These are phyloP conservation scores for Helotiales sp. DNA, from an alignment of 2,329 filamentous ascomycete species.

Conservation along the genomic window DNA sequence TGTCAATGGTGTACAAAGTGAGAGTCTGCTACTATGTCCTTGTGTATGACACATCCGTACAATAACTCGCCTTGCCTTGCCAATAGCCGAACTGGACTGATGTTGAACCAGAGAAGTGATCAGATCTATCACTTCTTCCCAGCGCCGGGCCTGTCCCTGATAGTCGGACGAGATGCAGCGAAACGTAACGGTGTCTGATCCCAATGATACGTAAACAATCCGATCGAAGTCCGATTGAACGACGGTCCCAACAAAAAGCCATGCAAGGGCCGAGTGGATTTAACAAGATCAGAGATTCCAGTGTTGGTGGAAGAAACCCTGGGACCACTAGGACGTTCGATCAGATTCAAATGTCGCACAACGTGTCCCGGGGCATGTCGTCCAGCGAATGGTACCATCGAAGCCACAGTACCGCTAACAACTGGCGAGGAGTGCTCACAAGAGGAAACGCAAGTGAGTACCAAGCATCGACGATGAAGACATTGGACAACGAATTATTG, in stretches of 20 bases:
- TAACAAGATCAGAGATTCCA: not conserved
- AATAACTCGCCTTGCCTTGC: not conserved
- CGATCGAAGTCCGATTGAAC: not conserved
- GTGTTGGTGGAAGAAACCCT: not conserved
- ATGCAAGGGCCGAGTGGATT: not conserved
- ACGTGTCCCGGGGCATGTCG: not conserved
- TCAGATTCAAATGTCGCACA: no score
- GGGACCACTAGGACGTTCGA: no score
- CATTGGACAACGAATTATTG: no score
- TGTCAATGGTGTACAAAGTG: not conserved
- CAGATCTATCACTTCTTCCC: not conserved
- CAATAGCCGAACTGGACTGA: not conserved
- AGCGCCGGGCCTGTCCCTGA: not conserved
- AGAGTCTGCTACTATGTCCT: not conserved
- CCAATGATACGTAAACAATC: not conserved
- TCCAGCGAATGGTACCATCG: no score
- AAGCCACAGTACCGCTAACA: no score
- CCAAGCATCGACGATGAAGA: no score
- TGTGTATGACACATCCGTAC: not conserved
- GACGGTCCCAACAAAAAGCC: not conserved
- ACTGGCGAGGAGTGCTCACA: no score
- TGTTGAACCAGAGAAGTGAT: not conserved
- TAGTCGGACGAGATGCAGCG: not conserved
- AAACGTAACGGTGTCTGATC: not conserved
- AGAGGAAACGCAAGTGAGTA: no score